phyloP scores from a whole-genome alignment of 306 rosid species.

The Mimosa bimucronata region DNA sequence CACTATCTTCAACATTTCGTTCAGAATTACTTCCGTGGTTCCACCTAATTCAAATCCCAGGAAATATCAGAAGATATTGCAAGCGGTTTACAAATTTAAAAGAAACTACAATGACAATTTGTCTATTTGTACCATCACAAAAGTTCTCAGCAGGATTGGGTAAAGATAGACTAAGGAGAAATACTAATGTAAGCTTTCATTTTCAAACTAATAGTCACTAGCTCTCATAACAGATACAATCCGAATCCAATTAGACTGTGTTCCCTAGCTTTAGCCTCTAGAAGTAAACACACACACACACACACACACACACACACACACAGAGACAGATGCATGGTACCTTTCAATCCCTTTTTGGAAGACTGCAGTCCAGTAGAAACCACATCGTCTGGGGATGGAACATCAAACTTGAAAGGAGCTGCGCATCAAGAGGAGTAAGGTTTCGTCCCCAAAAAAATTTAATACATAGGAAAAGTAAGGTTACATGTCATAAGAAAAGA shows the following conservation, averaged over 20 bases:
- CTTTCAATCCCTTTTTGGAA: slow-evolving; percentile 76
- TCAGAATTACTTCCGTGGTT: background rate
- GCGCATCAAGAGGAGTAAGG: slow-evolving; percentile 36
- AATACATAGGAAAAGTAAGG: slow-evolving; percentile 18
- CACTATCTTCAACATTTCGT: background rate
- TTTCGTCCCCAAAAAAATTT: slow-evolving; percentile 33
- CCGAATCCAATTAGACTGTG: background rate
- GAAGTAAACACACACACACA: background rate
- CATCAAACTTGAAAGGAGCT: slow-evolving; percentile 89
- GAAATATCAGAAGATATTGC: background rate
- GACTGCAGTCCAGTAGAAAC: slow-evolving; percentile 69
- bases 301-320: too few relatives aligned
- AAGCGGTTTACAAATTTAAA: background rate
- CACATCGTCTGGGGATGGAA: slow-evolving; percentile 93
- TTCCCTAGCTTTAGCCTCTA: slow-evolving; percentile 26
- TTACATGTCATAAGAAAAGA: slow-evolving; percentile 40
- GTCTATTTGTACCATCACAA: background rate
- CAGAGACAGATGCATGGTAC: slow-evolving; percentile 53
- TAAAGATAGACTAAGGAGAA: background rate
- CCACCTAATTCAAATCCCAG: background rate
- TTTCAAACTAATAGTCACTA: slow-evolving; percentile 6
- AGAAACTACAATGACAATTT: slow-evolving; percentile 3
- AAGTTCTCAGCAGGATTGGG: slow-evolving; percentile 16
- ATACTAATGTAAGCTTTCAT: background rate
- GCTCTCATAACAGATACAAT: background rate